Conservation (phyloP, 1,284 basidiomycete species). For the Butyriboletus appendiculatus region DNA sequence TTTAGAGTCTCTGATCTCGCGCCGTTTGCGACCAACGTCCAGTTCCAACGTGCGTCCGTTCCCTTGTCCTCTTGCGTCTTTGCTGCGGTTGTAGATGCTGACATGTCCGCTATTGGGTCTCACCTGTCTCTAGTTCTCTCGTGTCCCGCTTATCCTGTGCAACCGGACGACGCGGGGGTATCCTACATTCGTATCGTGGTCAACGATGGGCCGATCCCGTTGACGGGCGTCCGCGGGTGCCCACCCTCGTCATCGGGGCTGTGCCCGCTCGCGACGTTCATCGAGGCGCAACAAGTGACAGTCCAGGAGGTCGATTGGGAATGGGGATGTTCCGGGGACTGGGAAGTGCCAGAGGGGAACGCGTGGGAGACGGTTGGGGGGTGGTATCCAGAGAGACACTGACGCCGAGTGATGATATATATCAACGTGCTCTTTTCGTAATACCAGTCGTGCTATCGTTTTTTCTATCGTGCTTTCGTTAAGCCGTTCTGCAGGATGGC, state of each 20-base stretch:
- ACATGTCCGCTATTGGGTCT: neutral
- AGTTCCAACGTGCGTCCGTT: constrained; percentile 34
- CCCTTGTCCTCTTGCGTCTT: neutral
- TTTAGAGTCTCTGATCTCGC: constrained; percentile 32
- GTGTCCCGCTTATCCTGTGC: constrained; percentile 22
- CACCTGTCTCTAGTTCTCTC: constrained; percentile 25
- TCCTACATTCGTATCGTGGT: constrained; percentile 75
- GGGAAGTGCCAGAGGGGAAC: constrained; percentile 57
- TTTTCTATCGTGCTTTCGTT: neutral
- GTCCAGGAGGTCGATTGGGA: constrained; percentile 72
- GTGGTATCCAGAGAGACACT: constrained; percentile 20
- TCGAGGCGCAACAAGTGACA: constrained; percentile 67
- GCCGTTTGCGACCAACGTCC: constrained; percentile 35
- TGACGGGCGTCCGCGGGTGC: constrained; percentile 76
- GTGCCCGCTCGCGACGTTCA: constrained; percentile 77
- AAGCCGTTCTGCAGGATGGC: too few species aligned
- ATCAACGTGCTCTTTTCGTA: neutral
- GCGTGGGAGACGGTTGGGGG: constrained; percentile 63
- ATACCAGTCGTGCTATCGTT: neutral
- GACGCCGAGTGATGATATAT: neutral
- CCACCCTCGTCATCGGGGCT: constrained; percentile 71
- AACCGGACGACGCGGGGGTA: constrained; percentile 44
- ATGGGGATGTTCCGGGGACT: constrained; percentile 76
- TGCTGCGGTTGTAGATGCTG: neutral
- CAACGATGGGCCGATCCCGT: constrained; percentile 87